Base-by-base conservation (phyloP, 331 rosid genomes). In the Quercus phellos region DNA sequence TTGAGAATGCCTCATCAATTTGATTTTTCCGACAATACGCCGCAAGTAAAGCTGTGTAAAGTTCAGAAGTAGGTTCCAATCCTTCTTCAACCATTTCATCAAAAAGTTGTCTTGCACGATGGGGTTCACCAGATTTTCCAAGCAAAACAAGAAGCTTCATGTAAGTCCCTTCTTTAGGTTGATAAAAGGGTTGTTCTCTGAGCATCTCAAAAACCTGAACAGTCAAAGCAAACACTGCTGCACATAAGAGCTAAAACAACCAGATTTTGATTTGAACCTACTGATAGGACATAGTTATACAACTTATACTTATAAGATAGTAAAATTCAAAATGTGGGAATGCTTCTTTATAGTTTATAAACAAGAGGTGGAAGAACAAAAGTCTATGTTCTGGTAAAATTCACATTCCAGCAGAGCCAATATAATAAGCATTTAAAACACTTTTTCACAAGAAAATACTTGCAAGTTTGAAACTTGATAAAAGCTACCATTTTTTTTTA, bases 131-230 rank as follows among this genome's bases (percentile, higher is more conserved):
- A 1, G 90, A 88, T 77, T 59, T 90, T 77, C 99, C 99, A 69
- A 95, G 98, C 74, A 95, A 83, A 73, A 91, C 92, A 77, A 95
- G 79, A 70, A 95, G 96, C 74, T 89, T 95, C 92, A 95, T 89
- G 86, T 93, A 95, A 76, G 98, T 90, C 84, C 99, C 99, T 83
- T 95, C 98, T 87, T 87, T 95, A 42, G 98, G 99, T 75, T 85
- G 84, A 83, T 95, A 95, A 80, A 91, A 95, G 4, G 98, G 79
- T 75, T 95, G 99, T 43, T 90, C 92, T 51, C 87, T 88, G 16
- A 95, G 99, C 97, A 95, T 93, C 68, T 91, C 96, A 84, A 92
- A 93, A 35, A 90, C 89, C 99, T 95, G 85, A 73, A 71, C 34
- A 50, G 32, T 73, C 43, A 63, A 42, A 75, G 30, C 46, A 53